These are phyloP conservation scores for Coemansia sp. DNA, from an alignment of 192 early-diverging fungal species.

Conservation along the genomic window DNA sequence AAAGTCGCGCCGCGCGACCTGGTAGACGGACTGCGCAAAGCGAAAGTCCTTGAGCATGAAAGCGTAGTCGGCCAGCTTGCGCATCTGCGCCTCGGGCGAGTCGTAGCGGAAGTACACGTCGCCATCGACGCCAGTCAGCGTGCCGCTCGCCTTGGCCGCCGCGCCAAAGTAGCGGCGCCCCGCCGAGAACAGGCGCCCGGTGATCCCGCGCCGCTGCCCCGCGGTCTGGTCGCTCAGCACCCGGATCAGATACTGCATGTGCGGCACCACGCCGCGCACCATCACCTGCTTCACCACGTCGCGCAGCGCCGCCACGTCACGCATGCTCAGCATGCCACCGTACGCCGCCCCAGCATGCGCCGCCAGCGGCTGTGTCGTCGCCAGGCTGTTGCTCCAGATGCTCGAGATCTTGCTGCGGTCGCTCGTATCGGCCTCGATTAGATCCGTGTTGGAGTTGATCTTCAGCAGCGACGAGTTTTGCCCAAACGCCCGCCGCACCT, in stretches of 20 bases:
- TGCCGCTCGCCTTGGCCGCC: slow-evolving; percentile 14
- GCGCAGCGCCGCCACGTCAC: slow-evolving; percentile 45
- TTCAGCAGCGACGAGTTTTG: slow-evolving; percentile 40
- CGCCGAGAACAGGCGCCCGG: slow-evolving; percentile 83
- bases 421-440: slow-evolving; percentile 9
- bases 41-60: slow-evolving; percentile 96
- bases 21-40: slow-evolving; percentile 87
- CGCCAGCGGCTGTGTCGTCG: slow-evolving; percentile 14
- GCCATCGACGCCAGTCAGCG: slow-evolving; percentile 22
- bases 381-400: slow-evolving; percentile 30
- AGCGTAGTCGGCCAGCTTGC: slow-evolving; percentile 91
- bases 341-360: slow-evolving; percentile 5
- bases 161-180: slow-evolving; percentile 83
- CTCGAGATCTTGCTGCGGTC: slow-evolving; percentile 29
- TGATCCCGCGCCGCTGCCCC: slow-evolving; percentile 79
- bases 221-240: slow-evolving; percentile 93
- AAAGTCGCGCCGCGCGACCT: slow-evolving; percentile 85
- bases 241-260: slow-evolving; percentile 86
- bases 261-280: slow-evolving; percentile 74
- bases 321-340: slow-evolving; percentile 43
- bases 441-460: slow-evolving; percentile 41
- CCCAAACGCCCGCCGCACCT: slow-evolving; percentile 45
- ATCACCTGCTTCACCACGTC: slow-evolving; percentile 62
- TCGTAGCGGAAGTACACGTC: slow-evolving; percentile 58
- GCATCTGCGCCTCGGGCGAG: slow-evolving; percentile 89